A percentile compares a stretch with the other conserved stretches of the same genome.
Evolutionary conservation across 345 rosid species (phyloP).

Genomic region (Eucalyptus regnans): DNA sequence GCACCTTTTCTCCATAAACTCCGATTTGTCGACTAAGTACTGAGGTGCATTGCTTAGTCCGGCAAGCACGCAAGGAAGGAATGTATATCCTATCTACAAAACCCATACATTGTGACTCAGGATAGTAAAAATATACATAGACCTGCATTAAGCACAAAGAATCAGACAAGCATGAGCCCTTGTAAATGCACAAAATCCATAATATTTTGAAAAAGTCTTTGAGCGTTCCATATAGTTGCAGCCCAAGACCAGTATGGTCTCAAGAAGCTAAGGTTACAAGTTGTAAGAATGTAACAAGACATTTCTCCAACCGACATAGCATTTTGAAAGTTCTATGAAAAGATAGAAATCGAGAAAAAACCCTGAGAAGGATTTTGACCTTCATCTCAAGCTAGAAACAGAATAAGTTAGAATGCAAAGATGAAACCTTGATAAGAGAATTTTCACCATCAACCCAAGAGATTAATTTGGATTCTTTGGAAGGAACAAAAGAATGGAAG

Average conservation of each 20-base stretch:
- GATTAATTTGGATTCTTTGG: not conserved
- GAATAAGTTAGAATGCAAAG: not conserved
- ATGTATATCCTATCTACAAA: constrained; percentile 43
- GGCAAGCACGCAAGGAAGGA: constrained; percentile 54
- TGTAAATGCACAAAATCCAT: not conserved
- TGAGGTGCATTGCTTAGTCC: constrained; percentile 53
- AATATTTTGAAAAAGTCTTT: not conserved
- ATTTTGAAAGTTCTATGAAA: not conserved
- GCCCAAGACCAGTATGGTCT: not conserved
- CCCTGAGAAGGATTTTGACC: not conserved
- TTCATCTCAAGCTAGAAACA: not conserved
- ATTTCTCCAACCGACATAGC: not conserved
- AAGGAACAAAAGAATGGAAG: not conserved
- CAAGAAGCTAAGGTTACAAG: not conserved
- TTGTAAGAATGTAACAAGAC: not conserved
- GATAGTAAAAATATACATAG: not conserved
- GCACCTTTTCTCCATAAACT: constrained; percentile 16
- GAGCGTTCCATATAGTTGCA: not conserved
- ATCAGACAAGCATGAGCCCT: not conserved
- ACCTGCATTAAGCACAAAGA: not conserved
- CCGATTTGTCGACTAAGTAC: constrained; percentile 15
- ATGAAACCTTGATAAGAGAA: not conserved
- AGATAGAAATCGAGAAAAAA: not conserved
- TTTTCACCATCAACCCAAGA: not conserved
- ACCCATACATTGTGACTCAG: not conserved